These are phyloP conservation scores for Bimuria novae-zelandiae DNA, from an alignment of 2,329 filamentous ascomycete species.

Conservation along the genomic window DNA sequence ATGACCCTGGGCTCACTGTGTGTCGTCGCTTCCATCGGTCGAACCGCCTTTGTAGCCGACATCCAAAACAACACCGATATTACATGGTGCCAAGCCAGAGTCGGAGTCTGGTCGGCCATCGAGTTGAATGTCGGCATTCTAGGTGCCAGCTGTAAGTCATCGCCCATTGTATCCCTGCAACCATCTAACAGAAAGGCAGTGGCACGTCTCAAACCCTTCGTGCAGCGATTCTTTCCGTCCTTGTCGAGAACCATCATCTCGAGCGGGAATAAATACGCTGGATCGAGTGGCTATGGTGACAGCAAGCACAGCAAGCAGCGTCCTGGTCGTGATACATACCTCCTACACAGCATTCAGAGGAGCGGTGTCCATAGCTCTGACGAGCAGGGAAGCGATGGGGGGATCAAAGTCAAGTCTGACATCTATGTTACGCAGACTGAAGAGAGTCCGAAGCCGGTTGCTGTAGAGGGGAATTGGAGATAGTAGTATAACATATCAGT, in stretches of 20 bases:
- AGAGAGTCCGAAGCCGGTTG: too few species aligned
- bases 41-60: not conserved
- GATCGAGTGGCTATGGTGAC: not conserved
- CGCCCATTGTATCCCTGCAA: not conserved
- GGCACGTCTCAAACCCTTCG: constrained; percentile 1
- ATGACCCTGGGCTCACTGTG: constrained; percentile 1
- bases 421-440: not conserved
- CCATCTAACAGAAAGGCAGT: not conserved
- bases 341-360: not conserved
- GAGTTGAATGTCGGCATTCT: constrained; percentile 1
- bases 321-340: not conserved
- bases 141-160: constrained; percentile 2
- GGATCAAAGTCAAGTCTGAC: not conserved
- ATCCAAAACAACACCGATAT: not conserved
- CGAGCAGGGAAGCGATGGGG: not conserved
- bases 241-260: constrained; percentile 1
- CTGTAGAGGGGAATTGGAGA: too few species aligned
- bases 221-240: not conserved
- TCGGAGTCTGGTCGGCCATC: not conserved
- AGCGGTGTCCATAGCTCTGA: constrained; percentile 1
- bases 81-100: constrained; percentile 3
- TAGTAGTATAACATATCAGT: too few species aligned
- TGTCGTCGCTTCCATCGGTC: not conserved
- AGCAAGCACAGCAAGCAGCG: not conserved
- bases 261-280: not conserved